Base-by-base conservation (phyloP, 495 filamentous ascomycete species). In the Gamarada debralockiae region DNA sequence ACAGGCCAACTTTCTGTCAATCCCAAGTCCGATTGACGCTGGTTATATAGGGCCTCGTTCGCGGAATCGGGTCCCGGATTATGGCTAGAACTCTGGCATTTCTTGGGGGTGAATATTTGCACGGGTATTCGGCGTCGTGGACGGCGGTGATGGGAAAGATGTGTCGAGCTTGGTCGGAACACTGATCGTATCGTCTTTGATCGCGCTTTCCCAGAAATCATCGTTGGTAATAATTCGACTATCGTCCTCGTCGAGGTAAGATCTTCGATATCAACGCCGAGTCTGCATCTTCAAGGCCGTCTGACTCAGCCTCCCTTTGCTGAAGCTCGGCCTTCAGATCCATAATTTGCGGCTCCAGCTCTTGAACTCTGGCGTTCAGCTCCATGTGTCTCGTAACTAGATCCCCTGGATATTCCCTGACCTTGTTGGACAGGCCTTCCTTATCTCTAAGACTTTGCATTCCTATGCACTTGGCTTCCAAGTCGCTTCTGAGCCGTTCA, bases 61-160 rank as follows among this genome's bases (percentile, higher is more conserved):
- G 77, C 72, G 0, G 70, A 67, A 31, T 77, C 73, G 1, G 68
- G 69, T 13, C 55, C 23, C 34, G 56, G 59, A 0, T 72, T 8
- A 56, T 48, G 3, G 63, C 59, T 57, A 75, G 74, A 0, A 68
- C 58, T 2, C 70, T 62, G 5, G 50, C 50, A 52, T 67, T 61
- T 3, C 48, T 52, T n/a, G 18, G 29, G 13, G 50, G 59, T 48
- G 50, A 13, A 17, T 45, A 18, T 7, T 64, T 68, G 55, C 58
- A 70, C 1, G 75, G 74, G 73, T 76, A 12, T 62, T 46, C 0
- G 69, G 68, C 10, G 50, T 51, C 1, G 43, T 39, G 14, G 60
- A 60, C 17, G 77, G 77, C 1, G 77, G 77, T 13, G 76, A 76
- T 13, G 70, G 71, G 41, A 79, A 77, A 0, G 75, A 75, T 3